phyloP scores from a whole-genome alignment of 306 rosid species.

The Potentilla sterilis region DNA sequence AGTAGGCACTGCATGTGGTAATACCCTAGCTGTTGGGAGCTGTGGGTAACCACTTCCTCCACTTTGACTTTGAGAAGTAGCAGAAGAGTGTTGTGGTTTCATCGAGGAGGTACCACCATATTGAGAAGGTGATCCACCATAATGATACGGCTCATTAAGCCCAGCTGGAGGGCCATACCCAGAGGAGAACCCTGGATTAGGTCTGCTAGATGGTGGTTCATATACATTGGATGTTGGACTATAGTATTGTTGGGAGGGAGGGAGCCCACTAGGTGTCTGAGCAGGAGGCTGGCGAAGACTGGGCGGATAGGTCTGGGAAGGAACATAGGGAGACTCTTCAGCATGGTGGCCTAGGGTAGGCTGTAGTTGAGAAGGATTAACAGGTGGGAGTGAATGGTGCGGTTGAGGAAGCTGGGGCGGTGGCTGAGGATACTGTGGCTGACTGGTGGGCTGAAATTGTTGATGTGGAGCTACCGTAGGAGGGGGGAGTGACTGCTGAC shows the following conservation, averaged over 20 bases:
- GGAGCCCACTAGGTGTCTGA: conserved; percentile 59
- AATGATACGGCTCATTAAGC: conserved; percentile 56
- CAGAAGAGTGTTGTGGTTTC: conserved; percentile 52
- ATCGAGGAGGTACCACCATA: conserved; percentile 45
- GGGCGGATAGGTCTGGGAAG: conserved; percentile 69
- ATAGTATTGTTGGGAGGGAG: conserved; percentile 62
- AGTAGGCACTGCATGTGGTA: conserved; percentile 72
- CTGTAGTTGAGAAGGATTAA: conserved; percentile 52
- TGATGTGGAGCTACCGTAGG: conserved; percentile 52
- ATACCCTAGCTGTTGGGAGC: conserved; percentile 70
- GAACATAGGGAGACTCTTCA: conserved; percentile 64
- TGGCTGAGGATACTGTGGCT: conserved; percentile 61
- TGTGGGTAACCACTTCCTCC: conserved; percentile 82
- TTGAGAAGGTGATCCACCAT: conserved; percentile 56
- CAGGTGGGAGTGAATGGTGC: conserved; percentile 48
- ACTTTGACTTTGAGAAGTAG: conserved; percentile 39
- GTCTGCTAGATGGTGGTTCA: conserved; percentile 58
- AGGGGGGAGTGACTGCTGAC: conserved; percentile 53
- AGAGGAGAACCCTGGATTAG: conserved; percentile 57
- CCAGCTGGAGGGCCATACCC: conserved; percentile 58
- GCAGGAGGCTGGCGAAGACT: conserved; percentile 55
- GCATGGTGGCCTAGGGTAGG: conserved; percentile 60
- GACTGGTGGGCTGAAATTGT: conserved; percentile 58
- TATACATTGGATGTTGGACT: conserved; percentile 46
- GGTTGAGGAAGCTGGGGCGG: conserved; percentile 54